phyloP scores from a whole-genome alignment of 2,329 filamentous ascomycete genomes.

The Pseudogymnoascus sp. region DNA sequence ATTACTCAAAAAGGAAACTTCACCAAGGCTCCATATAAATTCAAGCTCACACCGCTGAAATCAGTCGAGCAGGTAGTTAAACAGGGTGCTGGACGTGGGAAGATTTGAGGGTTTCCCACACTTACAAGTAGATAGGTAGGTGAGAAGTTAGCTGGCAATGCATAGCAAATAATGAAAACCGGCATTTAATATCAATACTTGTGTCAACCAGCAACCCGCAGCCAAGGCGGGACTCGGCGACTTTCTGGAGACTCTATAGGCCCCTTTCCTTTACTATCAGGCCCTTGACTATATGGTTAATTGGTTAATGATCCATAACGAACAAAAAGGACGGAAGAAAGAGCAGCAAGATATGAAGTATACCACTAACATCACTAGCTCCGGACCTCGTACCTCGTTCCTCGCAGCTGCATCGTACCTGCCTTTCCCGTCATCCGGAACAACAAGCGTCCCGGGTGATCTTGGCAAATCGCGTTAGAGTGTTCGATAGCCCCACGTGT shows the following conservation, averaged over 20 bases:
- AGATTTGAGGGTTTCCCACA: neutral
- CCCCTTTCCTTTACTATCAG: neutral
- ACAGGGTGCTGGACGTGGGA: neutral
- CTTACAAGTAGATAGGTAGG: neutral
- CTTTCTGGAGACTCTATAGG: no score
- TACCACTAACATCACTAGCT: constrained; percentile 19
- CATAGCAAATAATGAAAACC: neutral
- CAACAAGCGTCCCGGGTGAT: neutral
- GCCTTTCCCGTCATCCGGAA: constrained; percentile 3
- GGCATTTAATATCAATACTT: neutral
- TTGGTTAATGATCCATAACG: no score
- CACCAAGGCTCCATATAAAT: constrained; percentile 29
- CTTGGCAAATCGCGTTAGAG: constrained; percentile 1
- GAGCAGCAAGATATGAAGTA: neutral
- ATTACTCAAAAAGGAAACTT: constrained; percentile 45
- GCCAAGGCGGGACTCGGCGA: no score
- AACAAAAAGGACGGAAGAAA: neutral
- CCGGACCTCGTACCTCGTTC: neutral
- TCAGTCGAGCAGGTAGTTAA: neutral
- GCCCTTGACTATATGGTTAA: no score
- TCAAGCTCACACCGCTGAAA: neutral
- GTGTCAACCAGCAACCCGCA: no score
- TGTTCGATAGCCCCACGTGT: neutral
- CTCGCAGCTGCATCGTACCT: neutral
- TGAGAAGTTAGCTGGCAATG: neutral